Conservation (phyloP, 2,329 filamentous ascomycete genomes). For the Penicillium brasilianum region DNA sequence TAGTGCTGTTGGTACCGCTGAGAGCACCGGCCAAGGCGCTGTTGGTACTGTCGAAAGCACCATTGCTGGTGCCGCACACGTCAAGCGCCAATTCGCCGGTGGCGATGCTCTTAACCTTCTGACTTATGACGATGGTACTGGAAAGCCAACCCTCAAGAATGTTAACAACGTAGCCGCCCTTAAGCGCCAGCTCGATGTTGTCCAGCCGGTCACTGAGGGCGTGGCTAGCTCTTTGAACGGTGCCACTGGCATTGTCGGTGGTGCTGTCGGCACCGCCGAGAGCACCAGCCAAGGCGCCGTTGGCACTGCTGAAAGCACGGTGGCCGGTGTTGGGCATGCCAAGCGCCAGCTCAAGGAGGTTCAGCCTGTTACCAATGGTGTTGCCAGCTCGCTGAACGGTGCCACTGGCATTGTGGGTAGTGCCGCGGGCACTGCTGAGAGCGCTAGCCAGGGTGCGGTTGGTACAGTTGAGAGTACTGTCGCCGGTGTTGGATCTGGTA, state of each 20-base stretch:
- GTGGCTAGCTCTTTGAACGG: slow-evolving; percentile 2
- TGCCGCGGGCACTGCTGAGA: slow-evolving; percentile 25
- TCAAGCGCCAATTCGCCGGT: slow-evolving; percentile 1
- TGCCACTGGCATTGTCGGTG: slow-evolving; percentile 14
- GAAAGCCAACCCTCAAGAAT: too few relatives aligned
- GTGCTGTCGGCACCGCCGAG: slow-evolving; percentile 23
- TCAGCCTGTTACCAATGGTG: slow-evolving; percentile 8
- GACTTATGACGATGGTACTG: too few relatives aligned
- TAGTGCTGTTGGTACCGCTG: slow-evolving; percentile 23
- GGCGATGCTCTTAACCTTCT: too few relatives aligned
- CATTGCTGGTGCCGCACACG: neutral
- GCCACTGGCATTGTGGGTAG: slow-evolving; percentile 15
- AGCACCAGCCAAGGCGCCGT: slow-evolving; percentile 20
- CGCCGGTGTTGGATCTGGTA: slow-evolving; percentile 12
- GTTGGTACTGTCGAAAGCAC: slow-evolving; percentile 14
- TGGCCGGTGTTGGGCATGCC: slow-evolving; percentile 1
- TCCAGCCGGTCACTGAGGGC: slow-evolving; percentile 8
- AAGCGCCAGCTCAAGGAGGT: neutral
- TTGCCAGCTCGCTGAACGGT: neutral
- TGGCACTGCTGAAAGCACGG: slow-evolving; percentile 18
- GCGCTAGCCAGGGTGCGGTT: slow-evolving; percentile 14
- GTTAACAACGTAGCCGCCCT: neutral
- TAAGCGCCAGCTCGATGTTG: neutral
- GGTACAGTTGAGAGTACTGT: slow-evolving; percentile 19
- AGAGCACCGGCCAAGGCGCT: slow-evolving; percentile 20